Percentiles rank a stretch among this genome's conserved stretches.
Evolutionary conservation across 768 basidiomycete genomes (phyloP).

Genomic region (Lyophyllum shimeji): DNA sequence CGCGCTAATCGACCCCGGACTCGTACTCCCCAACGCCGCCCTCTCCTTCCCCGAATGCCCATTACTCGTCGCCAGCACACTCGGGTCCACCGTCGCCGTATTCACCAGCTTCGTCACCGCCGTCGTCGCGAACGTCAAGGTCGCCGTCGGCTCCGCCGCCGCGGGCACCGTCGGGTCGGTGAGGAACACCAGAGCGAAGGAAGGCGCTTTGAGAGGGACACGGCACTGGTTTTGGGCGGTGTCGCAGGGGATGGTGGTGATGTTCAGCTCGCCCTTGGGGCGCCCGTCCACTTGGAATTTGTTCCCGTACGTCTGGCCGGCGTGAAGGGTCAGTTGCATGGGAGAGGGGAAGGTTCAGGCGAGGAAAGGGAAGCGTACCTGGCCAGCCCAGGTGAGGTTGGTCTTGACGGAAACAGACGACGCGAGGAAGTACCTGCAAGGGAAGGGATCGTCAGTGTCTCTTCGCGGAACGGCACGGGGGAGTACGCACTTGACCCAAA

Average conservation of each 20-base stretch:
- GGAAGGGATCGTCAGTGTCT: no score
- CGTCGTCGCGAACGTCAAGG: constrained; percentile 56
- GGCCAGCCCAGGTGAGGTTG: constrained; percentile 78
- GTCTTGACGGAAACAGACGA: constrained; percentile 55
- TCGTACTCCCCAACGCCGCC: constrained; percentile 28
- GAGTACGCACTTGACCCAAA: constrained; percentile 49
- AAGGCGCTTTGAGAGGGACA: constrained; percentile 67
- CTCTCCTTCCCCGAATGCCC: constrained; percentile 32
- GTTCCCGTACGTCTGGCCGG: constrained; percentile 55
- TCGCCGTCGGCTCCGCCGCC: constrained; percentile 18
- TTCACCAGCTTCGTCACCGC: constrained; percentile 50
- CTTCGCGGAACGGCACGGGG: background rate
- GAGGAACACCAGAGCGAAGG: constrained; percentile 76
- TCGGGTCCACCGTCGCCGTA: constrained; percentile 52
- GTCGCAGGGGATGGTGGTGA: constrained; percentile 64
- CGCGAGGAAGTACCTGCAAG: constrained; percentile 53
- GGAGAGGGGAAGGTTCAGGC: background rate
- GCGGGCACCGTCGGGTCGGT: constrained; percentile 33
- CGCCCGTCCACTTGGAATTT: constrained; percentile 69
- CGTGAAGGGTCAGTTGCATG: background rate
- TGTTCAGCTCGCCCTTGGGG: constrained; percentile 49
- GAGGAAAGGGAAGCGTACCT: constrained; percentile 37
- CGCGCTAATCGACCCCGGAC: constrained; percentile 21
- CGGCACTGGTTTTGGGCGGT: constrained; percentile 49
- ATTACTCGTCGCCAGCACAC: constrained; percentile 54